Percentiles rank a stretch among this genome's conserved stretches.
These are phyloP conservation scores for Calonectria montana DNA, from an alignment of 2,329 filamentous ascomycete genomes.

Conservation along the genomic window DNA sequence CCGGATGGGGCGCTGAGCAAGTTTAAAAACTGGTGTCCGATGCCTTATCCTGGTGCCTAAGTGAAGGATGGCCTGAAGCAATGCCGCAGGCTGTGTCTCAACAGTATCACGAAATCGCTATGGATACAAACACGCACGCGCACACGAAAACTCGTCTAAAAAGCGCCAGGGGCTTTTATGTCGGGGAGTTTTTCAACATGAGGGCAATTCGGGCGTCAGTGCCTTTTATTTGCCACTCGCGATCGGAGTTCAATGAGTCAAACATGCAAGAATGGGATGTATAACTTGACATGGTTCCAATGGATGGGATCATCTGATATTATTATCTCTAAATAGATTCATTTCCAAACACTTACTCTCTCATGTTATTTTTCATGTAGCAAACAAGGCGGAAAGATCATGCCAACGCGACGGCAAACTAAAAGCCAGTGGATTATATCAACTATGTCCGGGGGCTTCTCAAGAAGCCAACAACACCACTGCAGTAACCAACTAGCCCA, in stretches of 20 bases:
- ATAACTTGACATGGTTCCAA: slow-evolving; percentile 5
- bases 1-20: slow-evolving; percentile 82
- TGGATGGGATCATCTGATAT: slow-evolving; percentile 27
- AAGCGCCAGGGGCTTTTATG: background rate
- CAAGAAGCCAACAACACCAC: slow-evolving; percentile 86
- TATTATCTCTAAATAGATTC: slow-evolving; percentile 29
- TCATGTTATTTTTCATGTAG: background rate
- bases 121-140: background rate
- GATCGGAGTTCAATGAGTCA: slow-evolving; percentile 28
- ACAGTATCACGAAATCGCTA: background rate
- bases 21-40: slow-evolving; percentile 60
- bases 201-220: slow-evolving; percentile 13
- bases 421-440: background rate
- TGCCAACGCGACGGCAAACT: background rate
- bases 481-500: slow-evolving; percentile 85
- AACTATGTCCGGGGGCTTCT: slow-evolving; percentile 68
- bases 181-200: background rate
- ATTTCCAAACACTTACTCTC: slow-evolving; percentile 11
- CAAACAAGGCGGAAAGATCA: background rate
- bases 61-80: background rate
- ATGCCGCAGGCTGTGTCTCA: background rate
- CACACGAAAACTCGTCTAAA: background rate
- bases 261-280: background rate
- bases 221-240: slow-evolving; percentile 29
- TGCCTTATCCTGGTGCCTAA: slow-evolving; percentile 5